Conservation (phyloP, 2,329 filamentous ascomycete species). For the Epicoccum nigrum region DNA sequence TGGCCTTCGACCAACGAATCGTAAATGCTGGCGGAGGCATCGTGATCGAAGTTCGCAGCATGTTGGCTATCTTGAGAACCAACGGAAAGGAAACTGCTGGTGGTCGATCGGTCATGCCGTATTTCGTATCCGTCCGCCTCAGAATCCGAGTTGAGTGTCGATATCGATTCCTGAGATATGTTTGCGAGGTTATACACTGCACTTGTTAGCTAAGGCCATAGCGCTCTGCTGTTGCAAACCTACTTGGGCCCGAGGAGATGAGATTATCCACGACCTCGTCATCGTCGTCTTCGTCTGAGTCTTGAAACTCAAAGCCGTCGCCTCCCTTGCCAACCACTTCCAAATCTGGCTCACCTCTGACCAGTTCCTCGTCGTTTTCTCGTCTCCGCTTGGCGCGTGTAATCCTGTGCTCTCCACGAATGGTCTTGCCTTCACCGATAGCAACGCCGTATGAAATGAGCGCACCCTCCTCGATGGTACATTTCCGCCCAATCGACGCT, state of each 20-base stretch:
- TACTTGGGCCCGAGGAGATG: constrained; percentile 42
- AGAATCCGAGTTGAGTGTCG: constrained; percentile 64
- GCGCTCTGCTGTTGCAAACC: constrained; percentile 13
- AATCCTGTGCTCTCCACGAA: constrained; percentile 53
- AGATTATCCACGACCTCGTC: constrained; percentile 58
- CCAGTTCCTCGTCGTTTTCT: constrained; percentile 50
- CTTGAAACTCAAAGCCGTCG: constrained; percentile 64
- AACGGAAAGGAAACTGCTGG: constrained; percentile 75
- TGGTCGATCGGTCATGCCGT: constrained; percentile 63
- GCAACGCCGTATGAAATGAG: constrained; percentile 80
- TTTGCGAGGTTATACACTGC: constrained; percentile 59
- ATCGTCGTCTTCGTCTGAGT: constrained; percentile 67
- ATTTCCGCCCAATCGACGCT: constrained; percentile 72
- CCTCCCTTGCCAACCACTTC: constrained; percentile 64
- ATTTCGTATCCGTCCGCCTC: constrained; percentile 51
- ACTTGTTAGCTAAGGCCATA: constrained; percentile 20
- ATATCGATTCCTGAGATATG: constrained; percentile 64
- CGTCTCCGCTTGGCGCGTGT: constrained; percentile 55
- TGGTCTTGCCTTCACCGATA: constrained; percentile 66
- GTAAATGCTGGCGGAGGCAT: constrained; percentile 84
- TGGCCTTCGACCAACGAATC: constrained; percentile 78
- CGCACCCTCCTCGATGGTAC: constrained; percentile 72
- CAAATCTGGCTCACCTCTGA: constrained; percentile 52
- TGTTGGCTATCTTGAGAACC: constrained; percentile 65
- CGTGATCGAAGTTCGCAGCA: constrained; percentile 76